These are phyloP conservation scores for Botryosphaeria dothidea DNA, from an alignment of 2,329 filamentous ascomycete genomes.

Conservation along the genomic window DNA sequence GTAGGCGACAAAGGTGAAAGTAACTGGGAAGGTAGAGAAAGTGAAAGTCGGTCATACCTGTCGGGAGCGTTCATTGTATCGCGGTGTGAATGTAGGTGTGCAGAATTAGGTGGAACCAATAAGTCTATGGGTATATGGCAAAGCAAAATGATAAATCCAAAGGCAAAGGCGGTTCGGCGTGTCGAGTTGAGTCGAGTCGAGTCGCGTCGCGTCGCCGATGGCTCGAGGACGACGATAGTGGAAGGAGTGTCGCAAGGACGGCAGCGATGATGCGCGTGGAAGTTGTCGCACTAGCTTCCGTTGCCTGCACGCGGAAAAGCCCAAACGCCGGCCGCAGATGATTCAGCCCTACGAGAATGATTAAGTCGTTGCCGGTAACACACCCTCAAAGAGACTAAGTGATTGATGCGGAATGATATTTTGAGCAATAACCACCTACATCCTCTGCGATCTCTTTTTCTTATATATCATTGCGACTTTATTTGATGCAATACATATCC, in stretches of 20 bases:
- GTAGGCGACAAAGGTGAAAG: neutral
- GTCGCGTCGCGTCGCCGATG: neutral
- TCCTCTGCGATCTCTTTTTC: no score
- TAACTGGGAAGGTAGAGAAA: conserved; percentile 3
- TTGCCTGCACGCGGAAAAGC: neutral
- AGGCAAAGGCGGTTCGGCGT: neutral
- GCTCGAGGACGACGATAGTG: neutral
- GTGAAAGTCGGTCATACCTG: conserved; percentile 30
- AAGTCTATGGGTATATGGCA: neutral
- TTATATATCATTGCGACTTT: no score
- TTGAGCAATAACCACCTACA: no score
- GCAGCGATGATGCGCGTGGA: conserved; percentile 3
- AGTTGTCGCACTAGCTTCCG: neutral
- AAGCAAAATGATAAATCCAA: conserved; percentile 1
- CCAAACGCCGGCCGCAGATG: no score
- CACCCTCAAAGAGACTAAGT: no score
- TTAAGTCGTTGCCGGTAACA: no score
- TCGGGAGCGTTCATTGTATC: conserved; percentile 40
- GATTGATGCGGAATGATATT: no score
- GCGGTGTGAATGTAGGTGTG: neutral
- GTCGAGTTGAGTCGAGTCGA: neutral
- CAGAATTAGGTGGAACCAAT: neutral
- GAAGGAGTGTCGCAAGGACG: neutral
- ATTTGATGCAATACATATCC: no score
- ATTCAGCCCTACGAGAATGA: neutral